Evolutionary conservation across 2,329 filamentous ascomycete species (phyloP), one percentile per base, ranked within the genome.

Genomic region (Cercospora brassicicola): DNA sequence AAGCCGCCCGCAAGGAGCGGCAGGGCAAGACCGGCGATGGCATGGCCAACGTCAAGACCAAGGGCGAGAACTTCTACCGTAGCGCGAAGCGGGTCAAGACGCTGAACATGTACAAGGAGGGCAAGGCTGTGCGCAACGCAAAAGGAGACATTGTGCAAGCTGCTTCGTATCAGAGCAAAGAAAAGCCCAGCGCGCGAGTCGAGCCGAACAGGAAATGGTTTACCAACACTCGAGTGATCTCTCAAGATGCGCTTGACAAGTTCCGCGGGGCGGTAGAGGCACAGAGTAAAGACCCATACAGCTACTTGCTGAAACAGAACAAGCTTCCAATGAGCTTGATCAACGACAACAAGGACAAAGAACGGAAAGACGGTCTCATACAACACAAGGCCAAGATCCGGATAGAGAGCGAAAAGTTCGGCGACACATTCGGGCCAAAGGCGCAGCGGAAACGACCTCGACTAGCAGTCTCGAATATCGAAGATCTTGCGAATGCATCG

Each of bases 151-250:
- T 99, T 78, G 91, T 90, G 65, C 90, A 95, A 81, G 89, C 93
- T 72, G 93, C 93, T 59, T 86, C 88, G 15, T 97, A 89, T 81
- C 94, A 98, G 82, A 93, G 90, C 68, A 86, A 89, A 77, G 93
- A 97, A 39, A 82, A 90, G 23, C 94, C 94, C 57, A 88, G 86
- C 68, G 95, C 94, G 73, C 88, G 94, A 73, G 91, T 98, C 77
- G 94, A 98, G 84, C 95, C 95, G 60, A 96, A 98, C 82, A 87
- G 95, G 76, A 96, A 96, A 82, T 99, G 95, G 95, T 99, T 99
- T 82, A 92, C 90, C 76, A 97, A 97, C 81, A 97, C 94, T 36
- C 86, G 95, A 76, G 89, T 90, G 55, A 96, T 97, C 76, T 93
- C 91, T 0, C 94, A 97, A 79, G 92, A 96, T 78, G 92, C 93